Conservation (phyloP, 352 stramenopile species). For the Phytopythium chamaehyphon region DNA sequence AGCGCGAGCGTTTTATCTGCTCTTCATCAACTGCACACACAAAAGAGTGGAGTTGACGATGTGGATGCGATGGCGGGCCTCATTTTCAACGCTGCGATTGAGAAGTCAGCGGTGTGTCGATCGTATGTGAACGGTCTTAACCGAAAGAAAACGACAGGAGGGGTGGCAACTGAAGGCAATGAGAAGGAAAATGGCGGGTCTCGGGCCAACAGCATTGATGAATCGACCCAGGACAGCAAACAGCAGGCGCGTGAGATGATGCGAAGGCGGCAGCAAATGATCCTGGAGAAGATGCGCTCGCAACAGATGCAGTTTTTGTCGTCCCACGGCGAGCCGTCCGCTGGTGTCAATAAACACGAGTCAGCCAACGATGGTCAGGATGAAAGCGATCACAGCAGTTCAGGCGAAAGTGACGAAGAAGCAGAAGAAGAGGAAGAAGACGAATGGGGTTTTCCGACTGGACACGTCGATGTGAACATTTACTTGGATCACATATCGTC, state of each 20-base stretch:
- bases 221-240: slow-evolving; percentile 2
- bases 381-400: slow-evolving; percentile 21
- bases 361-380: slow-evolving; percentile 23
- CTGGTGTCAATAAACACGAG: slow-evolving; percentile 11
- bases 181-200: neutral
- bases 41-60: slow-evolving; percentile 22
- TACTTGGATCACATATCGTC: slow-evolving; percentile 69
- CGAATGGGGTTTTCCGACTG: slow-evolving; percentile 79
- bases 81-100: slow-evolving; percentile 15
- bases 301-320: slow-evolving; percentile 75
- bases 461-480: slow-evolving; percentile 55
- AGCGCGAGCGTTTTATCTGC: slow-evolving; percentile 22
- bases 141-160: neutral
- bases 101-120: slow-evolving; percentile 21
- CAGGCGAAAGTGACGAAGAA: slow-evolving; percentile 38
- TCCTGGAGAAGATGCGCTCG: slow-evolving; percentile 65
- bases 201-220: neutral
- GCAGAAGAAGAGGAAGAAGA: slow-evolving; percentile 65
- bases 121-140: slow-evolving; percentile 16
- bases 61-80: slow-evolving; percentile 14
- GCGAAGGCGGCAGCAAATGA: slow-evolving; percentile 53
- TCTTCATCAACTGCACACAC: slow-evolving; percentile 14
- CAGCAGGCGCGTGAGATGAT: slow-evolving; percentile 53
- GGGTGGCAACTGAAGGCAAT: slow-evolving; percentile 3
- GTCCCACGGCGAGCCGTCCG: slow-evolving; percentile 26